These are phyloP conservation scores for Aspergillus tamarii DNA, from an alignment of 2,329 filamentous ascomycete genomes.

Conservation along the genomic window DNA sequence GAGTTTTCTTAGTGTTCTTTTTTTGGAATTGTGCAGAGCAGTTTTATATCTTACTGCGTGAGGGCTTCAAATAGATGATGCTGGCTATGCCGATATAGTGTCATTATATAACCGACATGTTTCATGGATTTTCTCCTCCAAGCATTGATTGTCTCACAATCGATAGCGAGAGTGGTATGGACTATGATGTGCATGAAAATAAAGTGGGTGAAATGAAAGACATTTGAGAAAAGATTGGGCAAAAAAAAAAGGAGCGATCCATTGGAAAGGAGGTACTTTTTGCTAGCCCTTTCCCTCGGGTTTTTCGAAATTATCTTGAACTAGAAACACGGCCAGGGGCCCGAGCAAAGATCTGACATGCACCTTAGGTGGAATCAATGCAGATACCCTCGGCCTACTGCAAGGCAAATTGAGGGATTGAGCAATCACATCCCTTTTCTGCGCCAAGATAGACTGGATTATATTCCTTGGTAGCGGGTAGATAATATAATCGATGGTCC, in stretches of 20 bases:
- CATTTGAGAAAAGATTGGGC: neutral
- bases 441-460: conserved; percentile 6
- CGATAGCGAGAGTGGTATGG: neutral
- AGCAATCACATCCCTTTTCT: conserved; percentile 14
- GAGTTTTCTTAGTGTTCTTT: neutral
- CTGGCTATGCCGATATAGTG: neutral
- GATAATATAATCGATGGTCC: neutral
- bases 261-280: neutral
- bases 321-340: neutral
- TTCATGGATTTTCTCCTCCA: neutral
- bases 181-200: neutral
- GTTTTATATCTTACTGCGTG: neutral
- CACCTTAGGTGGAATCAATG: conserved; percentile 14
- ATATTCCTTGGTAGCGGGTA: conserved; percentile 6
- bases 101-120: neutral
- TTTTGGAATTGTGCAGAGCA: neutral
- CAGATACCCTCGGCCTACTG: conserved; percentile 18
- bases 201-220: neutral
- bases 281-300: neutral
- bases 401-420: conserved; percentile 14
- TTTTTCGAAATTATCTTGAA: neutral
- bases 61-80: neutral
- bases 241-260: neutral
- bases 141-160: neutral
- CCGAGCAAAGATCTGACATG: conserved; percentile 12